Percentiles rank a stretch among this genome's conserved stretches.
These are phyloP conservation scores for Talinum fruticosum DNA, from an alignment of 148 eudicot genomes.

Conservation along the genomic window DNA sequence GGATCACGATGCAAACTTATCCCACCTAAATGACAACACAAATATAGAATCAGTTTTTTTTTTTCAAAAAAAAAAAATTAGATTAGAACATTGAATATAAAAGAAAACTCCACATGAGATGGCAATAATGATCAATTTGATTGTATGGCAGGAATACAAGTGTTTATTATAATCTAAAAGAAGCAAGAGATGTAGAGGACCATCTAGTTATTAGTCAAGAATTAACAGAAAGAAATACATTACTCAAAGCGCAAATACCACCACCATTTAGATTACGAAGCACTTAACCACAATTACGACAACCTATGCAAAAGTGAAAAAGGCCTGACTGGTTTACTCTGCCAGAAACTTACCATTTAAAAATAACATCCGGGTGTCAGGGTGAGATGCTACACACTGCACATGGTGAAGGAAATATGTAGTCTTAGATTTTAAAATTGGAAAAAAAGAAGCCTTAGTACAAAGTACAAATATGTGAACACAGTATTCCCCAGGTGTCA, in stretches of 20 bases:
- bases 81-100: not conserved
- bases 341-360: conserved; percentile 62
- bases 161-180: not conserved
- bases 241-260: not conserved
- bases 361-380: conserved; percentile 73
- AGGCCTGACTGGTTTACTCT: not conserved
- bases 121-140: no score
- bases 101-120: not conserved
- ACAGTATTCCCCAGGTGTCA: not conserved
- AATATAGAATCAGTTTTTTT: no score
- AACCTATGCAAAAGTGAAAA: conserved; percentile 1
- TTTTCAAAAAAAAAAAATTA: not conserved
- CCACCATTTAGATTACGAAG: not conserved
- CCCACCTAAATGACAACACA: conserved; percentile 3
- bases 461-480: not conserved
- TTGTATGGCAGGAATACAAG: not conserved
- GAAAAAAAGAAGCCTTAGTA: conserved; percentile 9
- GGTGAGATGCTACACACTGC: conserved; percentile 97
- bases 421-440: not conserved
- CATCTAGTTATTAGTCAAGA: not conserved
- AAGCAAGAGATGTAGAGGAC: not conserved
- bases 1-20: not conserved
- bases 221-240: not conserved
- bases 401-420: conserved; percentile 21
- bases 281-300: not conserved